phyloP scores from a whole-genome alignment of 1,284 basidiomycete genomes.

The Irpex rosettiformis region DNA sequence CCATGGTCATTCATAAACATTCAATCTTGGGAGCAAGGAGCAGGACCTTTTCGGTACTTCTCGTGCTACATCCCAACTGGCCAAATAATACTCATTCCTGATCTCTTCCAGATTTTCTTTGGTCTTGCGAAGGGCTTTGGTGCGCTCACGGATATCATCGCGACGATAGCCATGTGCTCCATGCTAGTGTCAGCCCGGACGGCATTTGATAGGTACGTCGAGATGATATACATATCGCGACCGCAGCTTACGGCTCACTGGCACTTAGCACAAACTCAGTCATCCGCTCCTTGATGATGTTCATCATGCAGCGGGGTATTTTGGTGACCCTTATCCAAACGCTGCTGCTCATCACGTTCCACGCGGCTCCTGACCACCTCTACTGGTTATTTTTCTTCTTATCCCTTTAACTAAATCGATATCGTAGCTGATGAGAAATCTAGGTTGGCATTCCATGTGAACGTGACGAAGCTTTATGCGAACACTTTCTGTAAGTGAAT shows the following conservation, averaged over 20 bases:
- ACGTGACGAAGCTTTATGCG: slow-evolving; percentile 35
- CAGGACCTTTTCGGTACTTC: slow-evolving; percentile 30
- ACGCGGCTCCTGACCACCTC: slow-evolving; percentile 24
- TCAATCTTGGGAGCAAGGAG: slow-evolving; percentile 28
- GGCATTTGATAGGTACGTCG: slow-evolving; percentile 29
- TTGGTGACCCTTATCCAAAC: slow-evolving; percentile 34
- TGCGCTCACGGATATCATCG: slow-evolving; percentile 38
- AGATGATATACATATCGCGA: too few relatives aligned
- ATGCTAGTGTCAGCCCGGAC: slow-evolving; percentile 33
- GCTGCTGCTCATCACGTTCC: slow-evolving; percentile 32
- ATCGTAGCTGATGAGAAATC: neutral
- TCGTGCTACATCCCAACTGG: neutral
- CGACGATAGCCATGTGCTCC: slow-evolving; percentile 39
- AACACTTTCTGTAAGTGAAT: slow-evolving; percentile 30
- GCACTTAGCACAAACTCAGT: slow-evolving; percentile 31
- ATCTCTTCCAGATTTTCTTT: slow-evolving; percentile 24
- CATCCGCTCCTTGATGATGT: slow-evolving; percentile 33
- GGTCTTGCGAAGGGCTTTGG: slow-evolving; percentile 41
- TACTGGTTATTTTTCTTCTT: slow-evolving; percentile 26
- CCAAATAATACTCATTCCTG: neutral
- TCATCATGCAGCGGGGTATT: slow-evolving; percentile 31
- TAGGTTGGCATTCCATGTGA: slow-evolving; percentile 35
- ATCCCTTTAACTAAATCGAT: neutral
- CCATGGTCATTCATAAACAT: slow-evolving; percentile 31
- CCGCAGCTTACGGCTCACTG: neutral